A percentile compares a stretch with the other conserved stretches of the same genome.
phyloP scores from a whole-genome alignment of 768 basidiomycete genomes.

The Amanita phalloides region DNA sequence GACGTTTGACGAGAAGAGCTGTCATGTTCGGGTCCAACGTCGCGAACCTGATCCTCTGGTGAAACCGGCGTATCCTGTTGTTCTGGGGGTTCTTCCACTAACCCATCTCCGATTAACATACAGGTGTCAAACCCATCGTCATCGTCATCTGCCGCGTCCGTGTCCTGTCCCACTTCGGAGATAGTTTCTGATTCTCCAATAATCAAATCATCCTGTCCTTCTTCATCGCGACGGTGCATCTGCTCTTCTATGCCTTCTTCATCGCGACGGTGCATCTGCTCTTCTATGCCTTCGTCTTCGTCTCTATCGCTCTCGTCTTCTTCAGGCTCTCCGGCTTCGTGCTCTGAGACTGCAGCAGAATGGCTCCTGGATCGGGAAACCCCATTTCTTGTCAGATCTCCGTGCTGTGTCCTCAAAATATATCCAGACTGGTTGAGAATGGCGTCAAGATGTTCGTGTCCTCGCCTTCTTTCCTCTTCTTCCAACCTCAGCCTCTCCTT shows the following conservation, averaged over 20 bases:
- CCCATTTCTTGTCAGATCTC: constrained; percentile 42
- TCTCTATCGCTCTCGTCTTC: constrained; percentile 18
- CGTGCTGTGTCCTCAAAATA: constrained; percentile 75
- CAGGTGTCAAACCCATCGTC: constrained; percentile 10
- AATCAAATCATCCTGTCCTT: constrained; percentile 5
- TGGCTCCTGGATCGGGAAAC: constrained; percentile 39
- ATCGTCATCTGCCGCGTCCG: constrained; percentile 6
- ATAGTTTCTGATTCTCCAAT: background rate
- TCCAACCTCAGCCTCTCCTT: constrained; percentile 51
- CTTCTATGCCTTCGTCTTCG: constrained; percentile 19
- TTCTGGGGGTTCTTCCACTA: background rate
- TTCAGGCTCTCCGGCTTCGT: constrained; percentile 23
- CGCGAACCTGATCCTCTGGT: background rate
- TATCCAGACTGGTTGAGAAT: constrained; percentile 85
- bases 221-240: constrained; percentile 2
- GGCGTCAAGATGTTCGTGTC: constrained; percentile 81
- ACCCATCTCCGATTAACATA: constrained; percentile 7
- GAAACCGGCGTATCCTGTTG: background rate
- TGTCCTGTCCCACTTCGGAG: constrained; percentile 5
- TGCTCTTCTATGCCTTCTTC: constrained; percentile 10
- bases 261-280: constrained; percentile 2
- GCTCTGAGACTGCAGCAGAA: constrained; percentile 17
- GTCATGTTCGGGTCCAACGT: background rate
- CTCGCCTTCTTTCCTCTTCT: constrained; percentile 68
- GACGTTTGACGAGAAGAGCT: constrained; percentile 7